Base-by-base conservation (phyloP, 2,329 filamentous ascomycete species). In the Didymella pomorum region DNA sequence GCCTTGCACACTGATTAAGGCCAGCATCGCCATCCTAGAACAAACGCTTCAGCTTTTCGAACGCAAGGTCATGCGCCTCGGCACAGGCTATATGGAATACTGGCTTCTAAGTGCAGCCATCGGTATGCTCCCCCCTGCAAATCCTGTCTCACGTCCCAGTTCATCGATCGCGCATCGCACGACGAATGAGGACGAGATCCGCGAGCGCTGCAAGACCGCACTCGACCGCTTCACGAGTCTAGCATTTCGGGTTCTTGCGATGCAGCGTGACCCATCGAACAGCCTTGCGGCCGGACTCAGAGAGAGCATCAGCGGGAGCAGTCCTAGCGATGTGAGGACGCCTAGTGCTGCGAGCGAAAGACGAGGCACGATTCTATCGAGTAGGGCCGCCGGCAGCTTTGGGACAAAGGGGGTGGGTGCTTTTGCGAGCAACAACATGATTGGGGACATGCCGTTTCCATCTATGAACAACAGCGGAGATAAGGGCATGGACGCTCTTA, bases 61-160 rank as follows among this genome's bases (percentile, higher is more conserved):
- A 37, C 51, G 66, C 7, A 77, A 76, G 50, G 63, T 76, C 11
- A 68, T 73, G 64, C 72, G 74, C 9, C 62, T 76, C 11, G 74
- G 73, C 9, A 75, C 72, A 2, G 74, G 71, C 2, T 76, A 74
- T 39, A 73, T 76, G 68, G 73, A 76, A 48, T 74, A 66, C 53
- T 76, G 72, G 68, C 60, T 75, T 9, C 56, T 76, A 31, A 68
- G 62, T n/a, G 69, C 74, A 18, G 71, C 71, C 1, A 58, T 71
- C 18, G 66, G 65, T 8, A 71, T 76, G 58, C 67, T 76, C 16
- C 74, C 73, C 2, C 60, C 67, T 4, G 61, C 66, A 1, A 25
- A 55, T 1, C 51, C 56, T 12, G 26, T 56, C 26, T 61, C 62
- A 6, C 55, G 58, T 0, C 65, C 66, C 1, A 66, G 61, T 11